phyloP scores from a whole-genome alignment of 1,284 basidiomycete genomes.

The Heterobasidion occidentale region DNA sequence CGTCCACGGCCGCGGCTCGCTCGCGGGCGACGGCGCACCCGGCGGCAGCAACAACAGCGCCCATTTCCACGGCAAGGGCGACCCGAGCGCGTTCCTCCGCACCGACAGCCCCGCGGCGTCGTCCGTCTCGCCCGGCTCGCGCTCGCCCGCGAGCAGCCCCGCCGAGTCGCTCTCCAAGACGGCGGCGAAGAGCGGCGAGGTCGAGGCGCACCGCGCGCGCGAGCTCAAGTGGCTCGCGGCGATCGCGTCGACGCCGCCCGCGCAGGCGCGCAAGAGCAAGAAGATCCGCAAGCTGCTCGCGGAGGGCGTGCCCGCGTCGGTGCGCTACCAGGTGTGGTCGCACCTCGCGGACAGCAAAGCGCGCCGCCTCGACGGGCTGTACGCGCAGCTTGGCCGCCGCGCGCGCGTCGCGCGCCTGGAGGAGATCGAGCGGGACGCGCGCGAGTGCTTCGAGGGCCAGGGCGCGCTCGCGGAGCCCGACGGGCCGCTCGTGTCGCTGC shows the following conservation, averaged over 20 bases:
- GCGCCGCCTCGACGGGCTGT: constrained; percentile 63
- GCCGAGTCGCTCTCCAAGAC: background rate
- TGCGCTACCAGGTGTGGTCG: constrained; percentile 82
- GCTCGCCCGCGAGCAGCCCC: constrained; percentile 8
- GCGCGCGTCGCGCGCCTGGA: constrained; percentile 43
- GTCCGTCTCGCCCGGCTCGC: constrained; percentile 18
- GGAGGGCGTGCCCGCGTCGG: constrained; percentile 79
- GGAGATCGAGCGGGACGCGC: constrained; percentile 59
- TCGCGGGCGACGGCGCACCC: constrained; percentile 14
- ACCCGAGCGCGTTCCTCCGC: constrained; percentile 21
- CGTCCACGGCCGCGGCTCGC: constrained; percentile 22
- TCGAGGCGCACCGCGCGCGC: constrained; percentile 66
- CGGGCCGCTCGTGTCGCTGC: constrained; percentile 46
- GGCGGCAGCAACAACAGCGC: background rate
- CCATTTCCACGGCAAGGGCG: constrained; percentile 7
- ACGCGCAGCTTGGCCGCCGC: constrained; percentile 54
- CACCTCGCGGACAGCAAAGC: constrained; percentile 72
- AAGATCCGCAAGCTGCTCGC: constrained; percentile 77
- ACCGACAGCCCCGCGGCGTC: constrained; percentile 46
- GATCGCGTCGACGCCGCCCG: constrained; percentile 53
- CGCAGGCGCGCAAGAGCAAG: constrained; percentile 71
- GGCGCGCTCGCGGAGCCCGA: constrained; percentile 45
- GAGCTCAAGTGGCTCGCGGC: constrained; percentile 71
- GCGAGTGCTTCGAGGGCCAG: constrained; percentile 41
- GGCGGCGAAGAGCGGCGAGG: constrained; percentile 15